Base-by-base conservation (phyloP, 1,284 basidiomycete species). In the Sphaerobolus stellatus region DNA sequence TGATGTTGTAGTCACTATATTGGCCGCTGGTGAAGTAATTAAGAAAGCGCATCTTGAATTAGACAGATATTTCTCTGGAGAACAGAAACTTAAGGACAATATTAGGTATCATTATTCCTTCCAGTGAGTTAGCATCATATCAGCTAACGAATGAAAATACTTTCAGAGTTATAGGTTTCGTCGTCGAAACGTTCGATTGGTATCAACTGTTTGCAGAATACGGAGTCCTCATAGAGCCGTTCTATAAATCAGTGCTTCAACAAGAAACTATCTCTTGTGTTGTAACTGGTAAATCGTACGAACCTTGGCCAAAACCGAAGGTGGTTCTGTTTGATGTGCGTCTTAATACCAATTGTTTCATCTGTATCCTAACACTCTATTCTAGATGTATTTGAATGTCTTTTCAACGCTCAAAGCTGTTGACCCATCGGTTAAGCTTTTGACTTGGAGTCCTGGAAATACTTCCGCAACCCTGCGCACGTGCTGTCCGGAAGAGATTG, bases 1-100 rank as follows among this genome's bases (percentile, higher is more conserved):
- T 5, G 43, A 53, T 53, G 24, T 53, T n/a, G 4, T 28, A 13
- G 29, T 53, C 28, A 36, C 52, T 20, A 22, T 53, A 20, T 14
- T 47, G 1, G 22, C 29, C 5, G 45, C 18, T 5, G 52, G 52
- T 18, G 44, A n/a, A 11, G 27, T 2, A 8, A 11, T 14, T 9
- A 20, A 34, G 24, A 40, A 18, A 33, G 18, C 47, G 16, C 43
- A 46, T 20, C 8, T 25, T 16, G 52, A 53, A 34, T 25, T 53
- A 34, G 33, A 34, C 9, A 46, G 52, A 38, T 48, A 44, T 33
- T 45, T 52, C 33, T 11, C 18, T 6, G 5, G 18, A 11, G 27
- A 27, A 22, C 18, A 52, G 45, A 25, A 6, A 30, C 38, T 29
- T 29, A 38, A 38, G 30, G 14, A 36, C 16, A 16, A 25, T 24